These are phyloP conservation scores for Sugiyamaella paludigena DNA, from an alignment of 1,139 yeast species.

Conservation along the genomic window DNA sequence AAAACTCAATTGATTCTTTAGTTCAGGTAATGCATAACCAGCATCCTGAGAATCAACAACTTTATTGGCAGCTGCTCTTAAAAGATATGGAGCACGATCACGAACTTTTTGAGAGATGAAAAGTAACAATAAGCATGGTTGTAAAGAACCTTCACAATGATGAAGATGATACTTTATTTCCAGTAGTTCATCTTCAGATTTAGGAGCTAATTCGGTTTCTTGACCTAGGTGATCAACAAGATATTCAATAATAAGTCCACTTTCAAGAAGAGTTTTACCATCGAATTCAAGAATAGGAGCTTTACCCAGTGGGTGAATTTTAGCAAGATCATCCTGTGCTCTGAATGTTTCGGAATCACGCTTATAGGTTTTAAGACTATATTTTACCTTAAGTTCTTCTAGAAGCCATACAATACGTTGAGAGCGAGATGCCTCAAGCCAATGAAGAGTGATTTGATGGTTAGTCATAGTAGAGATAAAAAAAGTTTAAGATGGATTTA, in stretches of 20 bases:
- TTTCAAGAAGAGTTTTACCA: constrained; percentile 39
- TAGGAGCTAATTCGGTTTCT: constrained; percentile 30
- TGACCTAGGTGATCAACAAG: constrained; percentile 49
- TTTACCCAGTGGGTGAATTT: constrained; percentile 56
- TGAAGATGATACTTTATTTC: constrained; percentile 53
- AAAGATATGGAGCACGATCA: constrained; percentile 47
- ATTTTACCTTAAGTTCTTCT: constrained; percentile 52
- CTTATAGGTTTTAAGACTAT: constrained; percentile 47
- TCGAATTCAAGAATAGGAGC: constrained; percentile 54
- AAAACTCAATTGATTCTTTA: constrained; percentile 27
- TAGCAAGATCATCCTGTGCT: constrained; percentile 43
- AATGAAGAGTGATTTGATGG: constrained; percentile 30
- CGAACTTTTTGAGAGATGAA: constrained; percentile 38
- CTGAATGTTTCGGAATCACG: constrained; percentile 41
- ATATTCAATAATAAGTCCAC: constrained; percentile 50
- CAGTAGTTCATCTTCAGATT: constrained; percentile 37
- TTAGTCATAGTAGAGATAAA: neutral
- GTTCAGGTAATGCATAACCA: constrained; percentile 24
- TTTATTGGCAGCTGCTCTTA: constrained; percentile 42
- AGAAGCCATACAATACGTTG: constrained; percentile 55
- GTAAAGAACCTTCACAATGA: constrained; percentile 57
- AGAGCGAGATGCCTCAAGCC: constrained; percentile 55
- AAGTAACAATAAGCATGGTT: constrained; percentile 47
- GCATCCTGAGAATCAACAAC: constrained; percentile 12
- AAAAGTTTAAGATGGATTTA: neutral